Evolutionary conservation across 202 grass and related monocot genomes (phyloP), one percentile per base, ranked within the genome.

Genomic region (Digitaria exilis): DNA sequence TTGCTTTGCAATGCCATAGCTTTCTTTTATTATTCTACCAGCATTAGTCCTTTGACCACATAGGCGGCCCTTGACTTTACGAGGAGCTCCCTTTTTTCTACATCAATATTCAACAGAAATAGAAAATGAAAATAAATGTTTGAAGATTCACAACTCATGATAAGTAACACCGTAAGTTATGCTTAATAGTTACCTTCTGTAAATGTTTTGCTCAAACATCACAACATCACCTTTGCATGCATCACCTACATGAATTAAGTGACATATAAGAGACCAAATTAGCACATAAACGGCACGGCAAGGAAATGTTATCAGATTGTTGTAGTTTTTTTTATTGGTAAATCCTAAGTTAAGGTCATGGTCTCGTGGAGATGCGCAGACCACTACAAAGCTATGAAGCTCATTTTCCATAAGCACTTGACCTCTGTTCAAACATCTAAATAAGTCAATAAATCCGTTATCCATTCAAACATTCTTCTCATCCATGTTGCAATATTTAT

Each of bases 171-270:
- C 22, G 81, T 9, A 48, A n/a, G 25, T 65, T 74, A 29, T 14
- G 8, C 68, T 62, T 24, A 48, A 80, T 62, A 50, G 80, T 88
- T 92, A 95, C 87, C 84, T 92, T 64, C 62, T 87, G 81, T 90
- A 92, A 50, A 92, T 86, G 52, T 84, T 95, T 76, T 95, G 93
- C 73, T 92, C 87, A 84, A 95, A 95, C 59, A 95, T 81, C 64
- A 95, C 93, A 35, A 92, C 59, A 75, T 95, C 90, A 18, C 93
- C 85, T 84, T 81, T 88, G 87, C 93, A 95, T 77, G 90, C 79
- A 86, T 95, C 93, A 61, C 90, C 93, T 95, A 78, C 24, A 80
- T 73, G 9, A 65, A 26, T 65, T 25, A 79, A 65, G 9, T 26
- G 44, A 14, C 30, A 74, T 32, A 84, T 59, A 68, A 80, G 67